Evolutionary conservation across 2,329 filamentous ascomycete genomes (phyloP).

Genomic region (Cytospora piceae): DNA sequence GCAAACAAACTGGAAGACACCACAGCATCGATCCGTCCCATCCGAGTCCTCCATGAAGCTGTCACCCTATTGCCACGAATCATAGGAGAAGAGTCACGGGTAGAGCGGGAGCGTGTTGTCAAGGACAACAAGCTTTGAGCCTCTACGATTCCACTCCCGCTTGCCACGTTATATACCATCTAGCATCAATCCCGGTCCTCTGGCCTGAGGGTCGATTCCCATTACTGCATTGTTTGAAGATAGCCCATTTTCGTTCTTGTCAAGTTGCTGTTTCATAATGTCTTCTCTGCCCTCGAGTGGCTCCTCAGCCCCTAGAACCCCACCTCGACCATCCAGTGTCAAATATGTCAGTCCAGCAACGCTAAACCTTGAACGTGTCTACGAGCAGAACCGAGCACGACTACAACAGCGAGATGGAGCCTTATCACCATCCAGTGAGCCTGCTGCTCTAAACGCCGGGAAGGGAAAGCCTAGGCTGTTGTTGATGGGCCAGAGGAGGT

Average conservation of each 20-base stretch:
- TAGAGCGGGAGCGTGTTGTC: background rate
- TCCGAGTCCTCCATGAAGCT: constrained; percentile 16
- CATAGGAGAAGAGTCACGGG: background rate
- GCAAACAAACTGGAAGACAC: constrained; percentile 20
- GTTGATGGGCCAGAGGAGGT: constrained; percentile 96
- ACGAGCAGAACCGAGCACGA: constrained; percentile 62
- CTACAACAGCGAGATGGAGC: constrained; percentile 53
- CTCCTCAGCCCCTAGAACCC: constrained; percentile 31
- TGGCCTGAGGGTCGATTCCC: background rate
- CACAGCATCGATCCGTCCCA: constrained; percentile 24
- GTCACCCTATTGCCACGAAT: background rate
- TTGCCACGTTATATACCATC: background rate
- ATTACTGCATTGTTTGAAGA: background rate
- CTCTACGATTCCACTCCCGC: background rate
- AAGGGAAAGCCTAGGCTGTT: constrained; percentile 82
- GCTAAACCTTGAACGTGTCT: constrained; percentile 66
- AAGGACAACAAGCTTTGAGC: background rate
- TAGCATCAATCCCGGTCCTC: background rate
- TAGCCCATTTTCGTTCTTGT: constrained; percentile 5
- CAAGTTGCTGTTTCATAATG: constrained; percentile 32
- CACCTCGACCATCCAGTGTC: constrained; percentile 39
- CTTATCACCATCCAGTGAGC: constrained; percentile 45
- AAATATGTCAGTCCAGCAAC: constrained; percentile 58
- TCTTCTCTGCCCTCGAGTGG: constrained; percentile 32
- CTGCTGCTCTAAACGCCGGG: constrained; percentile 49